A percentile compares a stretch with the other conserved stretches of the same genome.
Evolutionary conservation across 73 alveolate species (phyloP).

Genomic region (Paraurostyla sp.): DNA sequence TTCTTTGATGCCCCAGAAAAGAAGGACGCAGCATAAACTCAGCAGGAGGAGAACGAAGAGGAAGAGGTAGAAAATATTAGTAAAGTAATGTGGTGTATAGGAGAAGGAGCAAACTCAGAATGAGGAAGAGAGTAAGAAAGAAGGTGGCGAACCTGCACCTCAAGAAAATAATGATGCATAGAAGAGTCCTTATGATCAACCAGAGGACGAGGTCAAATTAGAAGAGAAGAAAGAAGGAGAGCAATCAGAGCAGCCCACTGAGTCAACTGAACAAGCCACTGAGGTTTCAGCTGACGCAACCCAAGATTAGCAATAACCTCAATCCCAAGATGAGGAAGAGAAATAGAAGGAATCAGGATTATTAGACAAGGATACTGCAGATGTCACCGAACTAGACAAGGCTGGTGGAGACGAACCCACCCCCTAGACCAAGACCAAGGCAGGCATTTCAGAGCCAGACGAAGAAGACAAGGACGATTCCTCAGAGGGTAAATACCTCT

Average conservation of each 20-base stretch:
- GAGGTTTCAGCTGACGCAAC: background rate
- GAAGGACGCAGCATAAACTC: background rate
- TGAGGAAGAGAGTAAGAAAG: background rate
- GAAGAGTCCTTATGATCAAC: too few relatives aligned
- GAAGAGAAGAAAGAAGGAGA: too few relatives aligned
- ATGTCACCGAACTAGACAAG: background rate
- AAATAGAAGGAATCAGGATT: background rate
- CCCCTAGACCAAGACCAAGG: too few relatives aligned
- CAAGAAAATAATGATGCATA: background rate
- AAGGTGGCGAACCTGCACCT: background rate
- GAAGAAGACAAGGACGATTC: conserved; percentile 11
- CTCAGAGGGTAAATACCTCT: conserved; percentile 13
- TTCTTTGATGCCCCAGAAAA: conserved; percentile 73
- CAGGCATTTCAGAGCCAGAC: conserved; percentile 50
- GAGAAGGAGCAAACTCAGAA: background rate
- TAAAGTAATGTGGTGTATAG: background rate
- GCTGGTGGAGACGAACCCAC: background rate
- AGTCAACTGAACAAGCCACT: too few relatives aligned
- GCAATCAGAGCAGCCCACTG: too few relatives aligned
- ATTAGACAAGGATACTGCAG: background rate
- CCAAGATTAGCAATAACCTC: background rate
- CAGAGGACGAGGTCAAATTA: background rate
- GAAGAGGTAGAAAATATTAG: conserved; percentile 47
- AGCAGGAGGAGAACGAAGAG: conserved; percentile 42
- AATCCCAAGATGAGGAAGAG: conserved; percentile 1